Evolutionary conservation across 1,139 yeast genomes (phyloP), one percentile per base, ranked within the genome.

Genomic region (Diutina siamensis): DNA sequence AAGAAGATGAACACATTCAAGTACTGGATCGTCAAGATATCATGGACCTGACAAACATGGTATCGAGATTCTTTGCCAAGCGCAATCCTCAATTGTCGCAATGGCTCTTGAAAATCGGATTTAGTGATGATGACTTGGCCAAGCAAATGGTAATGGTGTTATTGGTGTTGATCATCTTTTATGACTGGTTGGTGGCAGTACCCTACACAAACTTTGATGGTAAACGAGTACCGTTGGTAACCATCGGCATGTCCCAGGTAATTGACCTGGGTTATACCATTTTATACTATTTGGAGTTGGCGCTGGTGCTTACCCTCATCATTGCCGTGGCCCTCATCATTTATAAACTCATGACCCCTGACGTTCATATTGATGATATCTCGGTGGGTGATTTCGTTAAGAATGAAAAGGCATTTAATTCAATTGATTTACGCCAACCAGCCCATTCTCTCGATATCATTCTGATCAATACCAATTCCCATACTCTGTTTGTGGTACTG

Each of bases 401-500:
- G 21, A 20, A 22, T 3, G n/a, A 25, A n/a, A 22, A 25, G 12
- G 15, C 10, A 17, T 38, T 38, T 20, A 38, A 38, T 15, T 4
- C n/a, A 12, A 38, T 38, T 18, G 42, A 25, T 8, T 25, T 38
- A 12, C 20, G 15, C 32, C 31, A 22, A 27, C 31, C 31, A 4
- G 32, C 42, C n/a, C 32, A 25, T 27, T 21, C 42, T 15, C 15
- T 38, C 45, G 95, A 86, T 58, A 71, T 84, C 7, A 68, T 83
- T 35, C 72, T 72, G 50, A 64, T 84, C 13, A 64, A 68, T 15
- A 73, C 86, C 1, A 78, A 81, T 32, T 64, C 65, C 44, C 67
- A 71, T 45, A 72, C 73, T 53, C 82, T 81, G 12, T 80, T 72
- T 56, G 65, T 85, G 35, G 80, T 83, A 0, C 74, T 89, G 0